Evolutionary conservation across 257 asterid genomes (phyloP), one percentile per base, ranked within the genome.

Genomic region (Ehretia macrophylla): DNA sequence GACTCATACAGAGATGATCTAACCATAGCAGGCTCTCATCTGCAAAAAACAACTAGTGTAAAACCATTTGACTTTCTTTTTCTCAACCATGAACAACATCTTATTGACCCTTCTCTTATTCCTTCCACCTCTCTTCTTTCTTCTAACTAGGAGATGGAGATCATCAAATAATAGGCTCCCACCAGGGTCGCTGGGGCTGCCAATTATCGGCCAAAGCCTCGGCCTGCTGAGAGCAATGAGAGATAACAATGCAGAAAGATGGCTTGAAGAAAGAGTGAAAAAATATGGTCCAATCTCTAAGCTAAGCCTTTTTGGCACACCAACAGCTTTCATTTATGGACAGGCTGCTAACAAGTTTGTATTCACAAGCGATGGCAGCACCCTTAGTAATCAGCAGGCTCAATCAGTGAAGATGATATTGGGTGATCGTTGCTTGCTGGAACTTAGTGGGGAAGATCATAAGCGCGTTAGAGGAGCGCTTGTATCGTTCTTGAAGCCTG

Each of bases 341-440:
- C 90, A 68, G 62, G 90, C 87, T n/a, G 96, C 95, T 23, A 88
- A 88, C 79, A 88, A 73, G 75, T 66, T 88, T 49, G 69, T 85
- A 4, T 85, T 85, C 67, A 50, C 81, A 3, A 60, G 71, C 17
- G 88, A 85, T 42, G 76, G 74, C 17, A 64, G 59, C 60, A 67
- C 68, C 12, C 11, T 85, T 38, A 68, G 74, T 57, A 83, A 79
- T 53, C 81, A 76, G 17, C 96, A 81, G 67, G 70, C 85, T 0
- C 75, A 75, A 6, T 88, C 93, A 0, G 61, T 83, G 52, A 85
- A 54, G 70, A 78, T 61, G 90, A 80, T 83, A 38, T 55, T 85
- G 14, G 93, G 96, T 0, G 86, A 83, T 8, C 74, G 94, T 0
- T 58, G 77, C 56, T 64, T 88, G 60, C 23, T 78, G 77, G 86